phyloP scores from a whole-genome alignment of 108 stramenopile genomes.

The Epithemia pelagica region DNA sequence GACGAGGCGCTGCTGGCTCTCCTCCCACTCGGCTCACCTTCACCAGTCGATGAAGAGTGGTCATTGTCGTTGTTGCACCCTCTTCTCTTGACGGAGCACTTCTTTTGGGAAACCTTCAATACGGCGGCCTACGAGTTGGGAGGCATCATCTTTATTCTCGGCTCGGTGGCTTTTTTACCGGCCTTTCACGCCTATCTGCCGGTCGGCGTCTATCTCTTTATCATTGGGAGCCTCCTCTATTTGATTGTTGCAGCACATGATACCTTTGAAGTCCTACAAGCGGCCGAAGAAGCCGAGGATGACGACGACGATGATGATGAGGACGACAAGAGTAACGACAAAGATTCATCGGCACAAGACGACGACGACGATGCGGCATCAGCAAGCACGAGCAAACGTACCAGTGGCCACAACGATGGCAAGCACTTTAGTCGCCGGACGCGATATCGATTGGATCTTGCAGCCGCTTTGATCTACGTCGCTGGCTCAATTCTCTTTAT shows the following conservation, averaged over 20 bases:
- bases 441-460: neutral
- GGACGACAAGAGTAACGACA: neutral
- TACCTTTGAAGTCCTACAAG: neutral
- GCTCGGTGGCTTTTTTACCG: slow-evolving; percentile 1
- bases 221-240: slow-evolving; percentile 7
- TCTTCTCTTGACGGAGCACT: neutral
- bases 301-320: neutral
- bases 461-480: neutral
- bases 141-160: neutral
- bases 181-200: neutral
- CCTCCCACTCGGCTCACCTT: no score
- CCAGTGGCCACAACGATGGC: neutral
- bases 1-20: no score
- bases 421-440: neutral
- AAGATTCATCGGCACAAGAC: neutral
- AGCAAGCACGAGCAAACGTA: neutral
- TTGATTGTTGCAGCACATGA: slow-evolving; percentile 2
- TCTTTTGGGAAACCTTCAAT: slow-evolving; percentile 7
- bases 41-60: no score
- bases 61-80: neutral
- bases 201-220: neutral
- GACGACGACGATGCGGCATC: neutral
- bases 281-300: neutral
- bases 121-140: neutral
- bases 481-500: neutral